phyloP scores from a whole-genome alignment of 805 yeast genomes.

The Sugiyamaella floridensis region DNA sequence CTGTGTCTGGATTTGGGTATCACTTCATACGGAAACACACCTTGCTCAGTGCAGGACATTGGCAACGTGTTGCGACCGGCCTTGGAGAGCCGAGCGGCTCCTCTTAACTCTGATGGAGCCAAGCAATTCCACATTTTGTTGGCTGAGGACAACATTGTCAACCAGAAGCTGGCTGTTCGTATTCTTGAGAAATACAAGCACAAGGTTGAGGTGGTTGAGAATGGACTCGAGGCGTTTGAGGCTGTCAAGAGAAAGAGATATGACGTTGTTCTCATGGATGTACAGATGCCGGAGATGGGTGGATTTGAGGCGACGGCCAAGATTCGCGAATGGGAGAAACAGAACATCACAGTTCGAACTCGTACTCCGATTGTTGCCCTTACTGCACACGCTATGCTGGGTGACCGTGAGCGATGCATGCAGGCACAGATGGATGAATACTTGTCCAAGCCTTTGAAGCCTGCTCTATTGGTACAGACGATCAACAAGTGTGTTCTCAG shows the following conservation, averaged over 20 bases:
- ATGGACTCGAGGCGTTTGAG: conserved; percentile 75
- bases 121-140: conserved; percentile 65
- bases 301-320: conserved; percentile 87
- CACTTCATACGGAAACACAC: conserved; percentile 82
- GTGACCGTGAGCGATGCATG: conserved; percentile 79
- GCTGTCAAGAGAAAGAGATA: conserved; percentile 61
- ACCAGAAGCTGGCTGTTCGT: conserved; percentile 80
- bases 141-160: conserved; percentile 83
- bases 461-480: conserved; percentile 74
- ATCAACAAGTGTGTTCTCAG: conserved; percentile 72
- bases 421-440: conserved; percentile 92
- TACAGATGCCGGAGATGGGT: conserved; percentile 94
- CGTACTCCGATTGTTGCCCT: conserved; percentile 84
- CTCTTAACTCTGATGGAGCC: conserved; percentile 72
- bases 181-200: conserved; percentile 84
- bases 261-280: conserved; percentile 87
- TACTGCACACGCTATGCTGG: conserved; percentile 92
- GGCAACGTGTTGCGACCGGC: conserved; percentile 84
- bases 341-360: conserved; percentile 62
- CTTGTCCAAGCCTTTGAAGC: conserved; percentile 80
- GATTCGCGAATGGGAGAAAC: conserved; percentile 83
- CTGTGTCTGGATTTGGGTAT: conserved; percentile 80
- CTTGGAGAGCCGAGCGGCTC: conserved; percentile 71
- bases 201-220: conserved; percentile 75
- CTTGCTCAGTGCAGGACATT: conserved; percentile 72